Evolutionary conservation across 495 filamentous ascomycete species (phyloP).

Genomic region (Talaromyces trachyspermus): DNA sequence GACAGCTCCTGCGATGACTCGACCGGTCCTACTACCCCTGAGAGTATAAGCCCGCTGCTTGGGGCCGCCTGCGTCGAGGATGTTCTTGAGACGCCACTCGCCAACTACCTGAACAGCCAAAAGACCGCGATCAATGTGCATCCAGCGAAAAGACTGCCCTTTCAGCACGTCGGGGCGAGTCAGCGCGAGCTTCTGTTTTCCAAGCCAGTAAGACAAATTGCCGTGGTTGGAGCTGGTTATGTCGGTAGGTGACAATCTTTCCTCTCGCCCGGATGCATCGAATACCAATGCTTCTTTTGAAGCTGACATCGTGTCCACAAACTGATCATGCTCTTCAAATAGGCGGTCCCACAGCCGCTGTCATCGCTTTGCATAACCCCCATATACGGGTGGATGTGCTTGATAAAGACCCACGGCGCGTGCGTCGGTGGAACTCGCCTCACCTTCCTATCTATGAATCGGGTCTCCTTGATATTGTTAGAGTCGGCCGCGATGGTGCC

Average conservation of each 20-base stretch:
- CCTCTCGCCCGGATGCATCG: too few species aligned
- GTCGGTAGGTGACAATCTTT: constrained; percentile 39
- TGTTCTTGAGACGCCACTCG: constrained; percentile 19
- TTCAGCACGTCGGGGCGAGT: neutral
- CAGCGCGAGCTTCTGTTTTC: constrained; percentile 1
- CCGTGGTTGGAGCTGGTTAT: constrained; percentile 58
- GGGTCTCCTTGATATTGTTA: constrained; percentile 60
- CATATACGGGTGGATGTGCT: constrained; percentile 62
- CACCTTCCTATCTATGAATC: constrained; percentile 75
- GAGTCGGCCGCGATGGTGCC: constrained; percentile 52
- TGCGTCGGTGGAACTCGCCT: constrained; percentile 63
- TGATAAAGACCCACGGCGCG: constrained; percentile 57
- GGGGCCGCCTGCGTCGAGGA: constrained; percentile 24
- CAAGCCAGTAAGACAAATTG: constrained; percentile 45
- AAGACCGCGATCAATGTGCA: neutral
- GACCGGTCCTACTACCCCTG: constrained; percentile 48
- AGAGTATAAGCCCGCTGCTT: constrained; percentile 38
- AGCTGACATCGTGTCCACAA: too few species aligned
- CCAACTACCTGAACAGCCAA: constrained; percentile 12
- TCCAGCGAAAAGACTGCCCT: neutral
- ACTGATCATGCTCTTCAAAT: neutral
- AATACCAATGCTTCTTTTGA: too few species aligned
- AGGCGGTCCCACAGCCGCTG: constrained; percentile 71
- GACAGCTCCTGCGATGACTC: constrained; percentile 24
- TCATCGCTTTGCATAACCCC: constrained; percentile 67